A percentile compares a stretch with the other conserved stretches of the same genome.
Conservation (phyloP, 306 rosid genomes). For the Cyamopsis tetragonoloba region DNA sequence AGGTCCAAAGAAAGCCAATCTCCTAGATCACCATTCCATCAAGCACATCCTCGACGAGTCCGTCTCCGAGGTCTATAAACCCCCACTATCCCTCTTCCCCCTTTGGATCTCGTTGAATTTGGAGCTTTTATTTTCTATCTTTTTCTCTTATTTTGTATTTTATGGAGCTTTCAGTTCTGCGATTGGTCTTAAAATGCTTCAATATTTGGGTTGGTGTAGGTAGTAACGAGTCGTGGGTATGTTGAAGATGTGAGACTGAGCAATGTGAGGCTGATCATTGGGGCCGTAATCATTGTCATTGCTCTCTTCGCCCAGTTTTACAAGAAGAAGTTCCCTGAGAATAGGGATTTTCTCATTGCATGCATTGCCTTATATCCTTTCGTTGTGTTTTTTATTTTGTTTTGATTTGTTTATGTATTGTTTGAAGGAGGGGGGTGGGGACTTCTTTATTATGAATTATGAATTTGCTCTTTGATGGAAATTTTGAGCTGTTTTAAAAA, state of each 20-base stretch:
- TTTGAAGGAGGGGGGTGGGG: too few species aligned
- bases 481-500: too few species aligned
- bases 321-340: slow-evolving; percentile 94
- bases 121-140: too few species aligned
- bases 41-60: slow-evolving; percentile 88
- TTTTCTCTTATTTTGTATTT: too few species aligned
- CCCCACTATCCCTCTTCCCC: slow-evolving; percentile 26
- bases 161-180: too few species aligned
- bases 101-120: slow-evolving; percentile 12
- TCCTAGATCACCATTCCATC: slow-evolving; percentile 80
- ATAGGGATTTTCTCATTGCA: slow-evolving; percentile 66
- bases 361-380: slow-evolving; percentile 91
- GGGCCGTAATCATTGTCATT: slow-evolving; percentile 63
- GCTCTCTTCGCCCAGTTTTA: slow-evolving; percentile 93
- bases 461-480: too few species aligned
- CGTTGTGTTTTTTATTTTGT: background rate
- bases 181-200: background rate
- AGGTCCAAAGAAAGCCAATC: slow-evolving; percentile 78
- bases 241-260: slow-evolving; percentile 87
- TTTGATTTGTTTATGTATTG: background rate
- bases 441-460: too few species aligned
- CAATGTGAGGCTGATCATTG: slow-evolving; percentile 60
- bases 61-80: slow-evolving; percentile 67
- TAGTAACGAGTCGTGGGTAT: slow-evolving; percentile 72
- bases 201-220: slow-evolving; percentile 34